Evolutionary conservation across 768 basidiomycete species (phyloP), one percentile per base, ranked within the genome.

Genomic region (Plicaturopsis crispa): DNA sequence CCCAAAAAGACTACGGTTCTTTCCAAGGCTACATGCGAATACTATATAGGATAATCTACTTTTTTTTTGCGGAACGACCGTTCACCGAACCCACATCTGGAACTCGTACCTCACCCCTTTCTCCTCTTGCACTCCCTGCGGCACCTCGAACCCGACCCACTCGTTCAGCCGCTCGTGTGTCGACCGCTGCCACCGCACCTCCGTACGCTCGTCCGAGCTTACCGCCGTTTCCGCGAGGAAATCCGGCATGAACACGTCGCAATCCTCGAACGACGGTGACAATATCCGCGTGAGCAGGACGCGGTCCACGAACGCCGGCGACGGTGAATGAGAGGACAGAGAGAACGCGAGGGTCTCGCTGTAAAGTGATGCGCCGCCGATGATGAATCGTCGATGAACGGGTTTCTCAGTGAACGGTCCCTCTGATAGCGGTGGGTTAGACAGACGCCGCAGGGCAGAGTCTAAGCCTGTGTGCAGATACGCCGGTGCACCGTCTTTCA

Each of bases 301-400:
- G 26, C 90, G 81, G 55, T 92, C 78, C 26, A 86, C 84, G 41
- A 72, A 61, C 16, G 65, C 66, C 3, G 58, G 47, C 12, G 51
- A 41, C 4, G 53, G 33, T 8, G 57, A 52, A 31, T 55, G 52
- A 40, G 55, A 48, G 4, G 65, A 51, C 11, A 70, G 51, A 6
- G 60, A 57, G 5, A 56, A 45, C 5, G 49, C 47, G 24, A 96
- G 70, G 10, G 80, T 67, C 42, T 83, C 78, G 24, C 66, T 61
- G 68, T 96, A 96, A 19, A 98, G 60, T 22, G 81, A 75, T 5
- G 88, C 78, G n/a, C 96, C 96, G 22, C 96, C 96, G 22, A 96
- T 96, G 48, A 97, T 64, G 65, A 97, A 98, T 20, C 63, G 60
- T 39, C 78, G 73, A 50, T 86, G 61, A 31, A 77, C 53, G 14